Conservation (phyloP, 1,284 basidiomycete species). For the Ustilago nuda region DNA sequence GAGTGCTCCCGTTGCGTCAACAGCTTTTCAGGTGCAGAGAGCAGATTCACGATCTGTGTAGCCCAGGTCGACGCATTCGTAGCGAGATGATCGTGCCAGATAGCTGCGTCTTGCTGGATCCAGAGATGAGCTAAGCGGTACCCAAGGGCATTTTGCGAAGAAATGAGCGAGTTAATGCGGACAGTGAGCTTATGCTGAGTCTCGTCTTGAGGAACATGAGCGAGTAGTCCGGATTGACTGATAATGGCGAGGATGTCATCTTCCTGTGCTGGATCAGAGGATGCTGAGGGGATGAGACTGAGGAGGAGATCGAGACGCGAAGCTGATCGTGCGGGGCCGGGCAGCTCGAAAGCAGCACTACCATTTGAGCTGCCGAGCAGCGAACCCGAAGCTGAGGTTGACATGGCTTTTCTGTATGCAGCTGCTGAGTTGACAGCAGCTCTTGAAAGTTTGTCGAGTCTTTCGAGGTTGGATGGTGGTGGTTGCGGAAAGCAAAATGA, state of each 20-base stretch:
- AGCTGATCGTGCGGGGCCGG: constrained; percentile 26
- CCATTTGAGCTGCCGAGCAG: constrained; percentile 7
- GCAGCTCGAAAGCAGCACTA: constrained; percentile 21
- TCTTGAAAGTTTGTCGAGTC: background rate
- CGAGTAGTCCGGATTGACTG: constrained; percentile 35
- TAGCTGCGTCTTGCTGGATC: constrained; percentile 41
- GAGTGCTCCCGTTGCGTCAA: constrained; percentile 18
- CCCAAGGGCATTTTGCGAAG: constrained; percentile 41
- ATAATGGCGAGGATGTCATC: constrained; percentile 30
- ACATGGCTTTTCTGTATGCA: constrained; percentile 1
- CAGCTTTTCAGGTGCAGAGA: constrained; percentile 35
- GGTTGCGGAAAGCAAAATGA: constrained; percentile 6
- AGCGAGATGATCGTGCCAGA: constrained; percentile 43
- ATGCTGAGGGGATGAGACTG: constrained; percentile 23
- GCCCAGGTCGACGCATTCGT: constrained; percentile 47
- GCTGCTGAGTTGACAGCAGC: constrained; percentile 1
- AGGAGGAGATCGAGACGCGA: constrained; percentile 42
- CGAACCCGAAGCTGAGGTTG: background rate
- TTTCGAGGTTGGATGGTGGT: constrained; percentile 2
- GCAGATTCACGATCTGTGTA: constrained; percentile 40
- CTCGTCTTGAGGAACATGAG: constrained; percentile 22
- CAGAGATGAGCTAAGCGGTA: constrained; percentile 42
- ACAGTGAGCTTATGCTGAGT: constrained; percentile 46
- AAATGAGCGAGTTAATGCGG: constrained; percentile 50
- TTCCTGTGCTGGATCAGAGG: constrained; percentile 15